These are phyloP conservation scores for Buddleja alternifolia DNA, from an alignment of 257 asterid genomes.

Conservation along the genomic window DNA sequence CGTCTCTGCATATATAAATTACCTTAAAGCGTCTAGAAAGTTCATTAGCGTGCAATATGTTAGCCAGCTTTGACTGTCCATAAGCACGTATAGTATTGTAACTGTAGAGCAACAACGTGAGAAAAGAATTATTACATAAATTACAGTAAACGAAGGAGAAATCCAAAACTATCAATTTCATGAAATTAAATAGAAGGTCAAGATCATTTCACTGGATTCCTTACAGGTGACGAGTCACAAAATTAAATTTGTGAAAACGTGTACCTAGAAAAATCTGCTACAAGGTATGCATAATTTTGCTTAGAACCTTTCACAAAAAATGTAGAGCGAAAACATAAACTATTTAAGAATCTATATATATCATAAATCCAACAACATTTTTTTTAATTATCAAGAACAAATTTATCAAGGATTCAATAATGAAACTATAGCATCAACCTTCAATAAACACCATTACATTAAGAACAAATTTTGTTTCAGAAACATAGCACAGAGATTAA, in stretches of 20 bases:
- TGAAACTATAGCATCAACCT: neutral
- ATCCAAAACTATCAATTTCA: neutral
- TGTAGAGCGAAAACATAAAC: neutral
- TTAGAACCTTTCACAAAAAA: neutral
- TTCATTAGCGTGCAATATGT: conserved; percentile 72
- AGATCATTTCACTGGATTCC: neutral
- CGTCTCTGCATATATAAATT: conserved; percentile 4
- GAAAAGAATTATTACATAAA: neutral
- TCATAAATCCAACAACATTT: neutral
- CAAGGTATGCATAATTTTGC: neutral
- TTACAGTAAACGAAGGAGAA: conserved; percentile 1
- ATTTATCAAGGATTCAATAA: neutral
- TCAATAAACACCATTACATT: neutral
- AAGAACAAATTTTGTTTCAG: neutral
- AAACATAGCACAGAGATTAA: neutral
- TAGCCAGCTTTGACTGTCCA: conserved; percentile 87
- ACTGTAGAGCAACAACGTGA: conserved; percentile 39
- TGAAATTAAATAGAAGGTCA: neutral
- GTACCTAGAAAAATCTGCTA: neutral
- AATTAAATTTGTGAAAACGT: neutral
- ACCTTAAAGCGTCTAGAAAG: conserved; percentile 72
- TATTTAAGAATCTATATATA: neutral
- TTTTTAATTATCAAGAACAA: neutral
- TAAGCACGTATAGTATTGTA: conserved; percentile 56
- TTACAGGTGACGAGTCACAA: neutral